A percentile compares a stretch with the other conserved stretches of the same genome.
Conservation (phyloP, 768 basidiomycete genomes). For the Galerina sulciceps region DNA sequence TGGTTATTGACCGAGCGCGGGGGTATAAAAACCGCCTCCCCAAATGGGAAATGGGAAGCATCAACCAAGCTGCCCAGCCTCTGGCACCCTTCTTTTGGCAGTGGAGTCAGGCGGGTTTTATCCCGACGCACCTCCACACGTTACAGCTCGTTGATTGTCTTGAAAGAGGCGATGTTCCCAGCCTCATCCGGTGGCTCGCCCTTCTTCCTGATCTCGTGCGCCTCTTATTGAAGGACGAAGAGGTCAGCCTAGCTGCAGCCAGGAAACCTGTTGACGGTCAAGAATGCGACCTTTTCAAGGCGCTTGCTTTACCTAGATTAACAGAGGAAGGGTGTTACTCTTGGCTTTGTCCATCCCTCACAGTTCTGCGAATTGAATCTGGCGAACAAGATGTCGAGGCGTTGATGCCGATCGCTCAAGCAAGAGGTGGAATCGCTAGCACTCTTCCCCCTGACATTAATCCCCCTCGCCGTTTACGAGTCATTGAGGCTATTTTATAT, state of each 20-base stretch:
- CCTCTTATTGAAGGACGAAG: constrained; percentile 20
- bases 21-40: no score
- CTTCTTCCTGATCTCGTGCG: constrained; percentile 30
- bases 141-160: constrained; percentile 29
- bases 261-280: no score
- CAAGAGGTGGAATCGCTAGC: no score
- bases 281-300: constrained; percentile 7
- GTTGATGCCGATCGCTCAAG: no score
- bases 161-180: constrained; percentile 20
- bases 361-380: no score
- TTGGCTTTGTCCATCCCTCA: constrained; percentile 32
- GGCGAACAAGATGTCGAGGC: no score
- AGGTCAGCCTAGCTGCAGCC: constrained; percentile 15
- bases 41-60: no score
- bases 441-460: no score
- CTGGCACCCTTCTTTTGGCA: constrained; percentile 26
- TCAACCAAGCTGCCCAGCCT: not conserved
- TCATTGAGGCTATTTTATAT: no score
- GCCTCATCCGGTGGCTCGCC: constrained; percentile 32
- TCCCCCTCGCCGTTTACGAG: no score
- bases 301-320: constrained; percentile 22
- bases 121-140: constrained; percentile 27
- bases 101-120: constrained; percentile 27
- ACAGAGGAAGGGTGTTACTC: not conserved
- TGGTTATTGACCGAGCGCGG: constrained; percentile 17